Evolutionary conservation across 495 filamentous ascomycete species (phyloP), one percentile per base, ranked within the genome.

Genomic region (Neurospora cerealis): DNA sequence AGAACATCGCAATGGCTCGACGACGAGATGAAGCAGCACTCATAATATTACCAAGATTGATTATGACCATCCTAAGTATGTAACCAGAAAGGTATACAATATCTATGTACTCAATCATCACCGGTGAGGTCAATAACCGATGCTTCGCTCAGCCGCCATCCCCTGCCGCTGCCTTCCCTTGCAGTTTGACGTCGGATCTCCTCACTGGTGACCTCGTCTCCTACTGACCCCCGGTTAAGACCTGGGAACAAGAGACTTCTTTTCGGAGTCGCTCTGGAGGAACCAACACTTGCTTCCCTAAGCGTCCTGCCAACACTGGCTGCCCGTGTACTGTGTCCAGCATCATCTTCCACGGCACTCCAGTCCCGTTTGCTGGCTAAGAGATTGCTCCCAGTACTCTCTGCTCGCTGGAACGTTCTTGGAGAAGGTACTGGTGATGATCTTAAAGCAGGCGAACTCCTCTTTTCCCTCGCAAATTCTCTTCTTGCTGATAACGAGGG

Each of bases 41-140:
- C 15, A 9, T 1, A 9, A 54, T 60, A 62, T 62, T 62, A 62
- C 13, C 24, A 62, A 62, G 1, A 66, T 9, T 9, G 10, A 62
- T 66, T 66, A 66, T 66, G 2, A 9, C 28, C 0, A 32, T 66
- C 15, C 28, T 66, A 19, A 19, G 2, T 62, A 62, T 62, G 28
- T 62, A 19, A 4, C 28, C 54, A 62, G 54, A 34, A 28, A 66
- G 6, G 28, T 19, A 34, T 34, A 66, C 28, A 66, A 9, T 40
- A 28, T 39, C 60, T 37, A 41, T 21, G 17, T 2, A 71, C 38
- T 74, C 36, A 82, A 72, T 83, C 79, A 24, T 79, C 80, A 6
- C 77, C 80, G 15, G 84, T 85, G 48, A 86, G 72, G 71, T 86
- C 84, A 32, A 86, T 74, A 73, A 81, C 75, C 9, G 75, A 75